A percentile compares a stretch with the other conserved stretches of the same genome.
Conservation (phyloP, 345 rosid species). For the Pugionium cornutum region DNA sequence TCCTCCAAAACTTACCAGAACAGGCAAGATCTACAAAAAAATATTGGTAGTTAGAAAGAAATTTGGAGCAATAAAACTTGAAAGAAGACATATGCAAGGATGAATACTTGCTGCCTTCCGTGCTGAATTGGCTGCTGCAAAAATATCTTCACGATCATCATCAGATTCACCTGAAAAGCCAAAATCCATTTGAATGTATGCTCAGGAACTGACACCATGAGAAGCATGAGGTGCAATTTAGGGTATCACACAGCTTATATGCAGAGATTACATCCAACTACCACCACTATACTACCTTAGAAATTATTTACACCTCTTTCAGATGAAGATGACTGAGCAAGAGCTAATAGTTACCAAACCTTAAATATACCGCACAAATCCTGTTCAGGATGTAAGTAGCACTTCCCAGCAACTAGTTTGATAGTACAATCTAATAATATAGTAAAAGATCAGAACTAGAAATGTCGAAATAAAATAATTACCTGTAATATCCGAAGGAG, state of each 20-base stretch:
- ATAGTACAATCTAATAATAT: neutral
- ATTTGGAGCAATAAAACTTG: conserved; percentile 20
- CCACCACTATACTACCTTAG: conserved; percentile 11
- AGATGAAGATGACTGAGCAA: conserved; percentile 20
- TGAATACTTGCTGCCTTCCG: conserved; percentile 64
- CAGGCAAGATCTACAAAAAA: conserved; percentile 62
- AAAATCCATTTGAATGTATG: conserved; percentile 1
- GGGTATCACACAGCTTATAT: conserved; percentile 15
- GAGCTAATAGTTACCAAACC: conserved; percentile 22
- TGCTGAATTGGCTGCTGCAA: conserved; percentile 82
- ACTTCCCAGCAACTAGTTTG: conserved; percentile 7
- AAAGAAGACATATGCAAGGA: conserved; percentile 34
- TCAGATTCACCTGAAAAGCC: conserved; percentile 72
- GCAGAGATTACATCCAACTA: conserved; percentile 19
- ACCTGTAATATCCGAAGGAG: conserved; percentile 71
- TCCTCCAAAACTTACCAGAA: conserved; percentile 82
- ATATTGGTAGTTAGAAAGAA: conserved; percentile 27
- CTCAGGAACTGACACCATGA: conserved; percentile 20
- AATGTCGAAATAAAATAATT: conserved; percentile 21
- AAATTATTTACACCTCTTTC: neutral
- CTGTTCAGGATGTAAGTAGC: conserved; percentile 13
- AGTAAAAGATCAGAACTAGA: conserved; percentile 7
- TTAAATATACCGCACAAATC: conserved; percentile 1
- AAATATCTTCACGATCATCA: conserved; percentile 82
- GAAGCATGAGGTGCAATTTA: conserved; percentile 20